Evolutionary conservation across 331 rosid species (phyloP).

Genomic region (Dryas integrifolia): DNA sequence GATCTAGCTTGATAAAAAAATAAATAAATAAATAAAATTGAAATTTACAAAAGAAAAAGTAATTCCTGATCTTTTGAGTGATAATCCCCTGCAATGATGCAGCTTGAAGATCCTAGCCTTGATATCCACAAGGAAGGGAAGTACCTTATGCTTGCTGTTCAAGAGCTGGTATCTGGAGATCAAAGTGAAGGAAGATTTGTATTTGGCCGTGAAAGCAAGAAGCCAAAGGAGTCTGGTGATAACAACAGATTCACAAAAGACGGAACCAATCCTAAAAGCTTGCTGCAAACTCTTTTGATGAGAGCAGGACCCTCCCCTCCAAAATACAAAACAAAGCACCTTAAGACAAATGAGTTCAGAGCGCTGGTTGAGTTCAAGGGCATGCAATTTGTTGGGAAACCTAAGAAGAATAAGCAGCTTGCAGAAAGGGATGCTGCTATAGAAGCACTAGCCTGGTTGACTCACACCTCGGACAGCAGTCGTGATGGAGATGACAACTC

Average conservation of each 20-base stretch:
- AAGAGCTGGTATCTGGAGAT: slow-evolving; percentile 80
- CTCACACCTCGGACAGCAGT: slow-evolving; percentile 74
- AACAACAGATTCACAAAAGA: slow-evolving; percentile 70
- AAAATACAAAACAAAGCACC: slow-evolving; percentile 88
- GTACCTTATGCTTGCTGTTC: slow-evolving; percentile 79
- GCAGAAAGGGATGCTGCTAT: slow-evolving; percentile 96
- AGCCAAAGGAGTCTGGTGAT: slow-evolving; percentile 48
- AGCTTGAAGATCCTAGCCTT: slow-evolving; percentile 80
- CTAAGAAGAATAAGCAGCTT: slow-evolving; percentile 87
- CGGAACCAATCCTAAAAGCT: slow-evolving; percentile 88
- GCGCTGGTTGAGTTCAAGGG: slow-evolving; percentile 95
- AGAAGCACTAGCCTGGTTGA: slow-evolving; percentile 97
- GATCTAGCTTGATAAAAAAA: too few species aligned
- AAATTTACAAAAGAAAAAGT: background rate
- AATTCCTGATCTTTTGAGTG: slow-evolving; percentile 1
- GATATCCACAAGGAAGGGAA: slow-evolving; percentile 91
- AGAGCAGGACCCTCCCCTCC: slow-evolving; percentile 96
- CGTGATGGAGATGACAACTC: slow-evolving; percentile 50
- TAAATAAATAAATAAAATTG: background rate
- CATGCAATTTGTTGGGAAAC: slow-evolving; percentile 96
- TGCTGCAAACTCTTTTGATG: slow-evolving; percentile 88
- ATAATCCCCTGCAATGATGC: slow-evolving; percentile 29
- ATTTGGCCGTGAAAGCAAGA: slow-evolving; percentile 81
- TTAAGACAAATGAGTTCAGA: slow-evolving; percentile 89
- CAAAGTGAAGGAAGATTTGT: slow-evolving; percentile 97